Percentiles rank a stretch among this genome's conserved stretches.
Evolutionary conservation across 257 asterid genomes (phyloP).

Genomic region (Phtheirospermum japonicum): DNA sequence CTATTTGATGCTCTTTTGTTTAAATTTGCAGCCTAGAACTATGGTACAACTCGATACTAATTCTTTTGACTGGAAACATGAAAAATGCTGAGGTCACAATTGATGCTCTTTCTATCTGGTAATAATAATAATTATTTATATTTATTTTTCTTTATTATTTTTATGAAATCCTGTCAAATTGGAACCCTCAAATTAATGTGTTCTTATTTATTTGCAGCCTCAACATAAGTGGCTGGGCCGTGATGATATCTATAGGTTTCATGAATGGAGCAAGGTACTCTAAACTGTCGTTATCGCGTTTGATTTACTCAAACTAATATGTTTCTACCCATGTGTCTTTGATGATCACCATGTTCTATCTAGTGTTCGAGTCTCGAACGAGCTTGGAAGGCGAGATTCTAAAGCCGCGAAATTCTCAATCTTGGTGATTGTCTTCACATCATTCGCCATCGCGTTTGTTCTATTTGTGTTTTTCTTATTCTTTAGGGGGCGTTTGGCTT

Average conservation of each 20-base stretch:
- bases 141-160: background rate
- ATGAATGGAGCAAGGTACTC: constrained; percentile 57
- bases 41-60: constrained; percentile 56
- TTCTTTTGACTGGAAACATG: constrained; percentile 59
- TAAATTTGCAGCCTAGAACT: constrained; percentile 47
- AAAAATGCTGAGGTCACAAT: constrained; percentile 53
- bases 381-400: constrained; percentile 55
- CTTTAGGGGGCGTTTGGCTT: constrained; percentile 35
- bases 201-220: constrained; percentile 36
- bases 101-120: constrained; percentile 73
- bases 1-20: background rate
- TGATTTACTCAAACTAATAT: background rate
- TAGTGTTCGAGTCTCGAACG: constrained; percentile 67
- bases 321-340: background rate
- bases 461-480: constrained; percentile 43
- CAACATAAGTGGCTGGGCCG: constrained; percentile 66
- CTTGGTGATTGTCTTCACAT: constrained; percentile 35
- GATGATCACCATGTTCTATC: background rate
- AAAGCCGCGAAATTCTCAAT: constrained; percentile 49
- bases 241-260: constrained; percentile 71
- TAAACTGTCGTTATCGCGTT: background rate
- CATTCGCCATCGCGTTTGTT: constrained; percentile 37
- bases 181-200: background rate
- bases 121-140: no score
- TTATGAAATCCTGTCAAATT: no score